Percentiles rank a stretch among this genome's conserved stretches.
Conservation (phyloP, 345 rosid species). For the Hypericum androsaemum region DNA sequence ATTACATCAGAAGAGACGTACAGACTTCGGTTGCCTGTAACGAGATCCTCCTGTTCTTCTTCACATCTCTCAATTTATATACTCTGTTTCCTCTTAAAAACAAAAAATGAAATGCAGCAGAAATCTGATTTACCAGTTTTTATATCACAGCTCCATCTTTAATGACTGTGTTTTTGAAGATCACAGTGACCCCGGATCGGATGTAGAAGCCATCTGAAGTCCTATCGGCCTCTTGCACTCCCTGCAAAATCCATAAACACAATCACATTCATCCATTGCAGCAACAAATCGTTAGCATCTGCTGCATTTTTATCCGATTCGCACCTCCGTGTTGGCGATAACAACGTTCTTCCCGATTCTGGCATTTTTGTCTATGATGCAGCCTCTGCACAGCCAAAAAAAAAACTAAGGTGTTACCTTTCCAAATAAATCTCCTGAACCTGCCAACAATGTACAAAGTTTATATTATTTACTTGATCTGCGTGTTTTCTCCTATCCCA, state of each 20-base stretch:
- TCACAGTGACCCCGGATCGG: conserved; percentile 62
- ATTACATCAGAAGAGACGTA: too few relatives aligned
- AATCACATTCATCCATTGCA: conserved; percentile 1
- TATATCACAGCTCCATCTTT: conserved; percentile 60
- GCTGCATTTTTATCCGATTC: not conserved
- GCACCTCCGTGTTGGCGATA: conserved; percentile 80
- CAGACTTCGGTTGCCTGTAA: too few relatives aligned
- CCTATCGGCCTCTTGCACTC: conserved; percentile 81
- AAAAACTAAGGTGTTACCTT: too few relatives aligned
- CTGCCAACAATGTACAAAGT: too few relatives aligned
- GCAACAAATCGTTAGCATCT: not conserved
- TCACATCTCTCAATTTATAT: too few relatives aligned
- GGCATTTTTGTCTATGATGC: conserved; percentile 94
- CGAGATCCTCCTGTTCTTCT: too few relatives aligned
- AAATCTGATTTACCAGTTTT: conserved; percentile 8
- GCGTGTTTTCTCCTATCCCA: conserved; percentile 82
- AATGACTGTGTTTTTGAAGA: conserved; percentile 53
- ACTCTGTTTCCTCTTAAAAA: not conserved
- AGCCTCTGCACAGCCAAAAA: conserved; percentile 40
- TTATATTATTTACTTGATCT: conserved; percentile 38
- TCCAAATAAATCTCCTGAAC: too few relatives aligned
- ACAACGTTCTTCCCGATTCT: conserved; percentile 83
- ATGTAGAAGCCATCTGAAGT: conserved; percentile 75
- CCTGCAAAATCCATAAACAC: conserved; percentile 32
- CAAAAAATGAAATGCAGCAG: conserved; percentile 9